Evolutionary conservation across 2,329 filamentous ascomycete species (phyloP).

Genomic region (Paecilomyces sp.): DNA sequence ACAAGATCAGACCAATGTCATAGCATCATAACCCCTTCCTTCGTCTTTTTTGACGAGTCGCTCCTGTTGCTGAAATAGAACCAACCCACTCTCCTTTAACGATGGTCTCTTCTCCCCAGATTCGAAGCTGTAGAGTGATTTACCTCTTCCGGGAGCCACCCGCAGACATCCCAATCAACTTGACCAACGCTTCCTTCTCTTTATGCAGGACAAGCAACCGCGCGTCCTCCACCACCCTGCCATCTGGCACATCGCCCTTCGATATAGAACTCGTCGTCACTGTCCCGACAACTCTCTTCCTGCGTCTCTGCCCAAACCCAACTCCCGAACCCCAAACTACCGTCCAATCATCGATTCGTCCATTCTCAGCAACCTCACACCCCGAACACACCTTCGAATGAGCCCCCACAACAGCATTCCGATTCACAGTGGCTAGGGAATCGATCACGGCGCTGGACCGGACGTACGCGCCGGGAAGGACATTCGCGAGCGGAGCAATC

Average conservation of each 20-base stretch:
- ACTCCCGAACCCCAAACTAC: conserved; percentile 62
- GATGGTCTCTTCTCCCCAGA: background rate
- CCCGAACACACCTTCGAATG: conserved; percentile 65
- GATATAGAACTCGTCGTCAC: conserved; percentile 7
- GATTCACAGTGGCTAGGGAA: conserved; percentile 31
- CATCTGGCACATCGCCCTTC: conserved; percentile 36
- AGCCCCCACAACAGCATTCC: conserved; percentile 30
- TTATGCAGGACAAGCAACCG: conserved; percentile 58
- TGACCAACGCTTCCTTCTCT: conserved; percentile 61
- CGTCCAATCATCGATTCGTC: conserved; percentile 57
- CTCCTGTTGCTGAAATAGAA: too few species aligned
- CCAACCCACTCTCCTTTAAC: background rate
- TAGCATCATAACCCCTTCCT: background rate
- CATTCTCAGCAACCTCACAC: conserved; percentile 51
- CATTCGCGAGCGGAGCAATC: conserved; percentile 28
- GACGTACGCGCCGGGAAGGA: conserved; percentile 33
- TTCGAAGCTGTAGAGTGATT: conserved; percentile 1
- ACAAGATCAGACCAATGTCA: background rate
- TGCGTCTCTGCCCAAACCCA: conserved; percentile 22
- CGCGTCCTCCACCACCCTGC: conserved; percentile 54
- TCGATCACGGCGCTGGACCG: conserved; percentile 37
- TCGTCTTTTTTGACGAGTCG: background rate
- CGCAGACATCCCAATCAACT: conserved; percentile 47
- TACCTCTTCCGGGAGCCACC: conserved; percentile 21
- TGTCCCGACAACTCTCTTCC: conserved; percentile 30